Percentiles rank a stretch among this genome's conserved stretches.
Conservation (phyloP, 768 basidiomycete genomes). For the Lentinula boryana region DNA sequence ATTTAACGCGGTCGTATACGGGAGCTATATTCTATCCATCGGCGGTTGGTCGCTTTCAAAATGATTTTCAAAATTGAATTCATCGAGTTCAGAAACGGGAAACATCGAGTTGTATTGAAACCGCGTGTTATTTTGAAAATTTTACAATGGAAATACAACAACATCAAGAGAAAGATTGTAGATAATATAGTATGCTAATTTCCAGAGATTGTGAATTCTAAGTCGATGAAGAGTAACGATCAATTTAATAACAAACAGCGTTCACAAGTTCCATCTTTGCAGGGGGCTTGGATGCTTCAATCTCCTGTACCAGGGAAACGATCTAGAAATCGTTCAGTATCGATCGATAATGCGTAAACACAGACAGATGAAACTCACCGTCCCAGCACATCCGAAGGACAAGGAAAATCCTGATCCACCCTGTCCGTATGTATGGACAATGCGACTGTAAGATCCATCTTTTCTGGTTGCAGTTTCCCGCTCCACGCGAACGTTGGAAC, state of each 20-base stretch:
- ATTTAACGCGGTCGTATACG: no score
- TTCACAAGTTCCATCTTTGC: background rate
- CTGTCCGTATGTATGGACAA: conserved; percentile 21
- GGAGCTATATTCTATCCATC: no score
- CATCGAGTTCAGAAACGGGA: no score
- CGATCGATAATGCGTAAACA: no score
- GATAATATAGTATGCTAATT: no score
- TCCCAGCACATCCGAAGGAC: conserved; percentile 18
- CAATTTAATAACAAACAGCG: background rate
- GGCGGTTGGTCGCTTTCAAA: no score
- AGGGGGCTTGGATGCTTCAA: background rate
- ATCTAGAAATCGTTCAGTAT: background rate
- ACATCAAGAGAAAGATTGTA: no score
- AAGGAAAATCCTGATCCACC: conserved; percentile 21
- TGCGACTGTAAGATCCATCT: conserved; percentile 11
- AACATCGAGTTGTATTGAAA: no score
- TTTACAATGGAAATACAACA: no score
- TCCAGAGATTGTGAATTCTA: no score
- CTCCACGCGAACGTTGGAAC: conserved; percentile 21
- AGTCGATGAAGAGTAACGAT: background rate
- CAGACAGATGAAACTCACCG: conserved; percentile 3
- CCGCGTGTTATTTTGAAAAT: no score
- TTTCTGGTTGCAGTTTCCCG: conserved; percentile 14
- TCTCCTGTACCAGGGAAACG: background rate
- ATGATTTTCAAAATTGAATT: no score